A percentile compares a stretch with the other conserved stretches of the same genome.
These are phyloP conservation scores for Protomyces inundatus DNA, from an alignment of 1,139 yeast species.

Conservation along the genomic window DNA sequence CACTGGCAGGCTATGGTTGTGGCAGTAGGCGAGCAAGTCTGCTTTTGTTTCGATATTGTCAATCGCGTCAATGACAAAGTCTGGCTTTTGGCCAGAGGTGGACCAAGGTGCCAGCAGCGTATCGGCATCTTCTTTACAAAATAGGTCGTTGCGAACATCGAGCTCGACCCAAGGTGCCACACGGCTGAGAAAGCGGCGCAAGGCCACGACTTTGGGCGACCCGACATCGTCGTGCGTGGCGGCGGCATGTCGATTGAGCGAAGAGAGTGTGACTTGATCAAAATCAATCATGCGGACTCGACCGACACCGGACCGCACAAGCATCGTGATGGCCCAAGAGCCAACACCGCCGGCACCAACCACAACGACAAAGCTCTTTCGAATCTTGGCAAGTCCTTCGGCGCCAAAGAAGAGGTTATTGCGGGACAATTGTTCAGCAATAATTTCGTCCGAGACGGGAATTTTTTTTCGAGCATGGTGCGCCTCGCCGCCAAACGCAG, in stretches of 20 bases:
- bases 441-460: conserved; percentile 55
- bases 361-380: conserved; percentile 69
- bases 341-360: conserved; percentile 99
- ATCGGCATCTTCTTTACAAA: conserved; percentile 63
- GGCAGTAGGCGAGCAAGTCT: conserved; percentile 72
- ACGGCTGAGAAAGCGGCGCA: conserved; percentile 52
- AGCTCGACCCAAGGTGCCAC: conserved; percentile 90
- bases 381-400: conserved; percentile 70
- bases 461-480: background rate
- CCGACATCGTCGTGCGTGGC: conserved; percentile 89
- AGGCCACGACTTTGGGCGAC: conserved; percentile 59
- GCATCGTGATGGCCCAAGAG: conserved; percentile 91
- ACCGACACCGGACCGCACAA: conserved; percentile 83
- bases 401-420: conserved; percentile 87
- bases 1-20: conserved; percentile 54
- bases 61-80: conserved; percentile 85
- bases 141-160: conserved; percentile 69
- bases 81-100: conserved; percentile 41
- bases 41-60: conserved; percentile 94
- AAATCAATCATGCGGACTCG: conserved; percentile 77
- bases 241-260: conserved; percentile 88
- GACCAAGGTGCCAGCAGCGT: conserved; percentile 45
- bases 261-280: conserved; percentile 89
- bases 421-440: conserved; percentile 85
- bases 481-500: conserved; percentile 1